Conservation (phyloP, 1,139 yeast genomes). For the Kurtzmaniella natalensis region DNA sequence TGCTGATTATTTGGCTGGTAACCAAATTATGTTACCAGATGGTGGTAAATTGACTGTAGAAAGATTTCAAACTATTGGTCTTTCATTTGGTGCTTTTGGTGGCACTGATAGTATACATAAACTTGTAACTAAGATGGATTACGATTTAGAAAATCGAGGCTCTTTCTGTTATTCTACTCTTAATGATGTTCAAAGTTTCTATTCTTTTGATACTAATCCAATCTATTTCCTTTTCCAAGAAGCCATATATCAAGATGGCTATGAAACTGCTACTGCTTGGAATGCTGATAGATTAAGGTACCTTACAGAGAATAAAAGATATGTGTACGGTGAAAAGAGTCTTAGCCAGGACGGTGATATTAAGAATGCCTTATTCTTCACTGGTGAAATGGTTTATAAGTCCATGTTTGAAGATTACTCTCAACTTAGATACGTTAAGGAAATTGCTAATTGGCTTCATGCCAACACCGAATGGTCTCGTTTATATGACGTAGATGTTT, state of each 20-base stretch:
- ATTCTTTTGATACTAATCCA: conserved; percentile 50
- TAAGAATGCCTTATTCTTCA: conserved; percentile 35
- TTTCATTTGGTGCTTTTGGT: conserved; percentile 46
- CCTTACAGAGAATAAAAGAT: conserved; percentile 20
- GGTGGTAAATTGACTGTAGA: conserved; percentile 48
- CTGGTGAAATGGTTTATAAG: conserved; percentile 56
- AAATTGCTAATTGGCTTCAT: conserved; percentile 42
- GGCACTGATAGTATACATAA: conserved; percentile 47
- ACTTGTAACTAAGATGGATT: conserved; percentile 32
- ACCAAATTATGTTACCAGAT: conserved; percentile 37
- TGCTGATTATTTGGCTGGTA: conserved; percentile 25
- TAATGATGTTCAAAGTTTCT: conserved; percentile 22
- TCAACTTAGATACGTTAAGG: conserved; percentile 37
- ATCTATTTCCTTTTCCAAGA: conserved; percentile 55
- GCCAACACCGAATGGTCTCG: conserved; percentile 34
- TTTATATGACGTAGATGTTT: conserved; percentile 33
- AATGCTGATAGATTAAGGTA: conserved; percentile 42
- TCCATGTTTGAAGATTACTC: conserved; percentile 47
- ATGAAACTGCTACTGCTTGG: conserved; percentile 34
- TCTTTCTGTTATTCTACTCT: conserved; percentile 35
- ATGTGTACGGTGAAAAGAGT: conserved; percentile 18
- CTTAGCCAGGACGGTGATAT: too few relatives aligned
- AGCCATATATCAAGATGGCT: conserved; percentile 49
- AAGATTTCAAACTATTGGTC: conserved; percentile 51
- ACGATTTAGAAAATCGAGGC: conserved; percentile 32